Evolutionary conservation across 345 rosid genomes (phyloP), one percentile per base, ranked within the genome.

Genomic region (Angophora floribunda): DNA sequence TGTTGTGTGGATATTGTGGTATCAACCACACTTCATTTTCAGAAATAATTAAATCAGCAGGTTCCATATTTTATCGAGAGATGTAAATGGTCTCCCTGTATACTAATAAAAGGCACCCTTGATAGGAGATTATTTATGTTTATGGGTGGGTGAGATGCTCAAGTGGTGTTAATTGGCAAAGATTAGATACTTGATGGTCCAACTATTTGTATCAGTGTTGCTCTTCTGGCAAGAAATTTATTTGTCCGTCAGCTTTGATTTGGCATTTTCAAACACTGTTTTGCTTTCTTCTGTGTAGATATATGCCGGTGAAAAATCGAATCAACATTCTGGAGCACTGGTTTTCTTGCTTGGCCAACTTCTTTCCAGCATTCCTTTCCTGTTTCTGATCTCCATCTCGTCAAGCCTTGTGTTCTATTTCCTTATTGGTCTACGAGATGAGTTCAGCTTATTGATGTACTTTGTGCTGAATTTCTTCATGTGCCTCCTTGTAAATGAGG

Each of bases 391-490:
- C 91, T 94, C 99, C 85, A 97, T 98, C 63, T 98, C 99, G 51
- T 98, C 99, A 44, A 96, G 99, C 88, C 99, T 97, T 6, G 96
- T 97, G 52, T 95, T 98, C 95, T 98, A 97, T 90, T 98, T 98
- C 95, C 96, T 98, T 87, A 80, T 93, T 10, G 99, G 99, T 52
- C 91, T 98, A 85, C 93, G 91, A 91, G 97, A 97, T 52, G 97
- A 95, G 63, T 98, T 98, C 93, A 95, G 99, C 94, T 92, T 97
- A 93, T 93, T 98, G 91, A 97, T 98, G 99, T 98, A 98, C 95
- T 97, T 97, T 87, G 99, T 98, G 88, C 96, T 98, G 90, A 98
- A 98, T 91, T 94, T 98, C 95, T 98, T 98, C 91, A 91, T 93
- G 92, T 97, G 98, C 93, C 95, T 98, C 86, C 65, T 98, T 51